Evolutionary conservation across 306 rosid genomes (phyloP).

Genomic region (Canavalia gladiata): DNA sequence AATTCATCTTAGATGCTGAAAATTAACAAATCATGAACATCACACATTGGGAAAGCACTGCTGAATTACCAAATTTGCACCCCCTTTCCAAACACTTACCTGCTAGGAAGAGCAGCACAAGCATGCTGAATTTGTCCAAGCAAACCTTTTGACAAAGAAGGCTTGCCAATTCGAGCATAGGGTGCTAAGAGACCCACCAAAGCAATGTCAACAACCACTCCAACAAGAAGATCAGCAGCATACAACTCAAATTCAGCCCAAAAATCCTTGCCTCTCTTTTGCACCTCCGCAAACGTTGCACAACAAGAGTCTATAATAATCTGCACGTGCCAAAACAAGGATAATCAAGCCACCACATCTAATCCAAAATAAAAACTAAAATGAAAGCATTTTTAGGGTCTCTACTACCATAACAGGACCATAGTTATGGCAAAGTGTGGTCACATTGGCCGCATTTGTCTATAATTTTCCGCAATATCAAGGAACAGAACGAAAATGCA

Average conservation of each 20-base stretch:
- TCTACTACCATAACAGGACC: no score
- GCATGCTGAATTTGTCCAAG: conserved; percentile 81
- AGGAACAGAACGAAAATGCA: no score
- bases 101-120: conserved; percentile 89
- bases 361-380: not conserved
- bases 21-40: conserved; percentile 13
- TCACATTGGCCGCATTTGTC: no score
- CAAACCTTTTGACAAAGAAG: conserved; percentile 74
- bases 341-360: not conserved
- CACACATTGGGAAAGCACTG: not conserved
- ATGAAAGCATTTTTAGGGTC: no score
- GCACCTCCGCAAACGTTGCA: conserved; percentile 94
- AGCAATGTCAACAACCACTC: conserved; percentile 88
- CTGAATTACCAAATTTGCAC: conserved; percentile 1
- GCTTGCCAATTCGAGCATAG: conserved; percentile 84
- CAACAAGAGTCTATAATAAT: conserved; percentile 92
- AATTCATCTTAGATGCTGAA: conserved; percentile 28
- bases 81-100: conserved; percentile 56
- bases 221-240: conserved; percentile 92
- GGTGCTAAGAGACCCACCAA: conserved; percentile 92
- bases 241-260: conserved; percentile 95
- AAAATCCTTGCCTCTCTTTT: conserved; percentile 89
- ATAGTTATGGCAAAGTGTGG: no score
- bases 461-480: no score
- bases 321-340: conserved; percentile 61